Evolutionary conservation across 495 filamentous ascomycete genomes (phyloP).

Genomic region (Lophium mytilinum): DNA sequence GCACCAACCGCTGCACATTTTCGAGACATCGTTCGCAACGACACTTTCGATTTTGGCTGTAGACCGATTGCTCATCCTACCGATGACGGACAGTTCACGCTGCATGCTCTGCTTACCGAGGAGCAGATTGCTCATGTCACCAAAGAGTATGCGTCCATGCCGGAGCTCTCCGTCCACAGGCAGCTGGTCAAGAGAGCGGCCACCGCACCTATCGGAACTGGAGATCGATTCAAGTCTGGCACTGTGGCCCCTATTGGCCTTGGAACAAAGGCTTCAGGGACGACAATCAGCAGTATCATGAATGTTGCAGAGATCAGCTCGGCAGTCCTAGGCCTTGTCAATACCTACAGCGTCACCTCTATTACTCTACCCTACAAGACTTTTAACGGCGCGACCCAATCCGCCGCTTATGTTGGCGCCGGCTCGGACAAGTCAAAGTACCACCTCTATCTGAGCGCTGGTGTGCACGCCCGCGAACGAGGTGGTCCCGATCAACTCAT

Average conservation of each 20-base stretch:
- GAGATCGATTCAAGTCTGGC: slow-evolving; percentile 28
- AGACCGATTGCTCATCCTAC: slow-evolving; percentile 1
- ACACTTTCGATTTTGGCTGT: slow-evolving; percentile 11
- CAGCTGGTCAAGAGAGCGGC: not conserved
- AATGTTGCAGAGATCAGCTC: slow-evolving; percentile 32
- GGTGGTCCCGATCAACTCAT: slow-evolving; percentile 32
- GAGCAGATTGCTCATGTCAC: not conserved
- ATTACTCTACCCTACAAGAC: slow-evolving; percentile 32
- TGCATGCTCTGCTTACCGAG: slow-evolving; percentile 8
- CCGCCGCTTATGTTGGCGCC: slow-evolving; percentile 24
- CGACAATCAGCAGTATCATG: slow-evolving; percentile 23
- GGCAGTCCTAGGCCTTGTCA: slow-evolving; percentile 29
- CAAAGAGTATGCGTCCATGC: not conserved
- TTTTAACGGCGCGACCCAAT: slow-evolving; percentile 25
- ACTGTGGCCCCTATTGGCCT: slow-evolving; percentile 27
- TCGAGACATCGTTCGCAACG: slow-evolving; percentile 7
- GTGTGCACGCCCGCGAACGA: slow-evolving; percentile 35
- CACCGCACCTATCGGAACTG: slow-evolving; percentile 26
- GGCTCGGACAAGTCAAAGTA: slow-evolving; percentile 23
- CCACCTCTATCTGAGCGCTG: slow-evolving; percentile 31
- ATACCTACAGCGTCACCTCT: slow-evolving; percentile 25
- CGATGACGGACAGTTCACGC: slow-evolving; percentile 2
- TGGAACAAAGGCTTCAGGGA: slow-evolving; percentile 10
- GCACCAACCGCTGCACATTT: slow-evolving; percentile 1
- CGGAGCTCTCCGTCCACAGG: not conserved